Base-by-base conservation (phyloP, 1,284 basidiomycete species). In the Entoloma clypeatum region DNA sequence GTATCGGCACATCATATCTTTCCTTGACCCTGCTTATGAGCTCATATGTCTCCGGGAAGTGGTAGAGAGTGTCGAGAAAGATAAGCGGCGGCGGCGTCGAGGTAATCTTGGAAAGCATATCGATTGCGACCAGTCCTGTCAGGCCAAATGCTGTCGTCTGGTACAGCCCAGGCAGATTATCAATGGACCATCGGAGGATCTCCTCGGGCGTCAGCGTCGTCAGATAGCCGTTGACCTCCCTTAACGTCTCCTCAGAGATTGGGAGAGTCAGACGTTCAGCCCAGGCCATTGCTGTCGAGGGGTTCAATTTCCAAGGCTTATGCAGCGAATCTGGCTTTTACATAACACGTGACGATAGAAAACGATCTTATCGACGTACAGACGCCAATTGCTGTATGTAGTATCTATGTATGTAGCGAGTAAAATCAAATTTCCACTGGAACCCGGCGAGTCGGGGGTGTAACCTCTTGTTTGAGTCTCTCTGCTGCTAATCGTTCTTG, bases 11-110 rank as follows among this genome's bases (percentile, higher is more conserved):
- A 18, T 72, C 67, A 62, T 99, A 99, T 51, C 75, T 81, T 54
- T 74, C 65, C 56, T 86, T 81, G 8, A 92, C 88, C 24, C 82
- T 81, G 41, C 86, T 76, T 2, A 94, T 86, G 30, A 99, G 79
- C 49, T 86, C 81, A 52, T 95, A 80, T 4, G 95, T 99, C 68
- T 97, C 92, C 2, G 77, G 71, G 65, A 99, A 98, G 70, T 99
- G 96, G 63, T 98, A 94, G 7, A 99, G 75, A 0, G 95, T 98
- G 69, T 99, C 95, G 60, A 96, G 68, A 69, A 97, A 96, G 65
- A 96, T 92, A 13, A 88, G 72, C 1, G 84, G 81, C 1, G 86
- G 86, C 0, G 79, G 75, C 3, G 65, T 60, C 17, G 68, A 49
- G 6, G 78, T 75, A 48, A 94, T 72, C 62, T 89, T 89, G 30